phyloP scores from a whole-genome alignment of 192 early-diverging fungal species.

The Podila horticola region DNA sequence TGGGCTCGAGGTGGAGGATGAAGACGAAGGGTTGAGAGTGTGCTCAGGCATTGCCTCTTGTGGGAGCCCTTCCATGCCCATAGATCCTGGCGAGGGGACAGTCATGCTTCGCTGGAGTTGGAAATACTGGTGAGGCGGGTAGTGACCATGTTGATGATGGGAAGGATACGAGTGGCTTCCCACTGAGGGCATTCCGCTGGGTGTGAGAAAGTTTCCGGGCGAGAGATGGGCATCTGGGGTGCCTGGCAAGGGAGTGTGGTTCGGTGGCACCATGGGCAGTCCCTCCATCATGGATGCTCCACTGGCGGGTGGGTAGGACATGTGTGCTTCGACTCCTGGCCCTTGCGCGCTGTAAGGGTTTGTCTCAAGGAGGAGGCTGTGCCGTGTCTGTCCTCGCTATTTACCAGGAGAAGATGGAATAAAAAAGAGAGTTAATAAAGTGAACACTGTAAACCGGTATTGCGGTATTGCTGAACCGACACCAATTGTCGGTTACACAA shows the following conservation, averaged over 20 bases:
- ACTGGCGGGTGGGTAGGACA: neutral
- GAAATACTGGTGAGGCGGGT: neutral
- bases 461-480: too few relatives aligned
- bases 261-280: neutral
- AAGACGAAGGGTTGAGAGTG: neutral
- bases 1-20: neutral
- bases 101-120: slow-evolving; percentile 4
- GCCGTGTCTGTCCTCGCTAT: neutral
- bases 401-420: neutral
- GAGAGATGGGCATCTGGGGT: neutral
- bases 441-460: too few relatives aligned
- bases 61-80: neutral
- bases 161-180: neutral
- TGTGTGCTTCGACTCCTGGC: neutral
- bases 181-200: neutral
- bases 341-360: neutral
- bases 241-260: neutral
- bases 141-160: neutral
- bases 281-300: neutral
- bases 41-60: neutral
- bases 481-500: too few relatives aligned
- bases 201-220: neutral
- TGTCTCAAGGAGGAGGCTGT: neutral
- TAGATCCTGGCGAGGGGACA: neutral
- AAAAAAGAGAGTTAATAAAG: neutral